Evolutionary conservation across 2,329 filamentous ascomycete genomes (phyloP).

Genomic region (Penicillium rolfsii): DNA sequence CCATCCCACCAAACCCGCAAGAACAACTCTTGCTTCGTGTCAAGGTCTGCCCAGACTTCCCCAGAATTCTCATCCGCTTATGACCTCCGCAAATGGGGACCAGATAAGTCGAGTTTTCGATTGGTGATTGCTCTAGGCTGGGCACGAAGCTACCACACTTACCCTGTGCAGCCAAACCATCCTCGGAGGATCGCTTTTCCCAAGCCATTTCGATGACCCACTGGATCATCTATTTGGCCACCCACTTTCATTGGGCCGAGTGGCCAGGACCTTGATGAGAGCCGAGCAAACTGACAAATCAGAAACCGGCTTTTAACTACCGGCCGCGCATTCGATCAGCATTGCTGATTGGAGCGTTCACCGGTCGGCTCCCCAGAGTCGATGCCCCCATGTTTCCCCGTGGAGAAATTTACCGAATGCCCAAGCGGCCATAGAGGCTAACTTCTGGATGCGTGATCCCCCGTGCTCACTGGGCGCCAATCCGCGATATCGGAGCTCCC

Average conservation of each 20-base stretch:
- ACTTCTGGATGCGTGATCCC: slow-evolving; percentile 1
- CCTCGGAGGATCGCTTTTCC: slow-evolving; percentile 34
- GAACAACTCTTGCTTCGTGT: neutral
- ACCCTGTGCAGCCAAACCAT: neutral
- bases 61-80: neutral
- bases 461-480: neutral
- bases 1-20: neutral
- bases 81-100: neutral
- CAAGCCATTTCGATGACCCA: slow-evolving; percentile 21
- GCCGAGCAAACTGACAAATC: slow-evolving; percentile 19
- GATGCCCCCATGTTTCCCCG: slow-evolving; percentile 14
- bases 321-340: neutral
- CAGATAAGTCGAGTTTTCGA: neutral
- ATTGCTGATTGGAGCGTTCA: slow-evolving; percentile 6
- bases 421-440: neutral
- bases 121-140: neutral
- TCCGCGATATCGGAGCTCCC: slow-evolving; percentile 13
- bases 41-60: neutral
- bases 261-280: neutral
- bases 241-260: neutral
- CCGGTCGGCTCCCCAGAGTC: neutral
- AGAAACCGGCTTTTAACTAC: slow-evolving; percentile 4
- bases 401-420: slow-evolving; percentile 3
- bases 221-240: slow-evolving; percentile 15
- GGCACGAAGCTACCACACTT: neutral